Percentiles rank a stretch among this genome's conserved stretches.
phyloP scores from a whole-genome alignment of 148 eudicot genomes.

The Salicornia ramosissima region DNA sequence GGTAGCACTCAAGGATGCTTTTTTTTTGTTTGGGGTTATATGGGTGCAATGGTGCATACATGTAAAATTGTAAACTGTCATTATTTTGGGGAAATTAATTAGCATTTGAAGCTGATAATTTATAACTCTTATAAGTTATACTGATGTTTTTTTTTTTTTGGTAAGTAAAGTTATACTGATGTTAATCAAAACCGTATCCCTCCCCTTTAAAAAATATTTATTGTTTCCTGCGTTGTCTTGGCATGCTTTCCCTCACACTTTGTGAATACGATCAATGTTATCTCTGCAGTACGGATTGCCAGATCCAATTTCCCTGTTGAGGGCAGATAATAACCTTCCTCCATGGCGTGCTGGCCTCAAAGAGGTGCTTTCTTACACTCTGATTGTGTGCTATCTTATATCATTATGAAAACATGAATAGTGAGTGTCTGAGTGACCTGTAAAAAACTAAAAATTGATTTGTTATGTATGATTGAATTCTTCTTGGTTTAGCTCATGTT shows the following conservation, averaged over 20 bases:
- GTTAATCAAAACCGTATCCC: constrained; percentile 1
- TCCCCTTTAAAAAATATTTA: background rate
- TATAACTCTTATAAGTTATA: no score
- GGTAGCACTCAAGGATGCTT: no score
- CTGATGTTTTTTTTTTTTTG: no score
- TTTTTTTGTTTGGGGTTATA: no score
- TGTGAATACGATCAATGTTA: constrained; percentile 1
- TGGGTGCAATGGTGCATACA: background rate
- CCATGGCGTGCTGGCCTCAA: constrained; percentile 94
- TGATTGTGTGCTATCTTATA: background rate
- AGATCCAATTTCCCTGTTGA: constrained; percentile 66
- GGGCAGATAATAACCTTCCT: constrained; percentile 99
- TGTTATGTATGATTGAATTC: background rate
- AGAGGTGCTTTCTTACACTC: constrained; percentile 52
- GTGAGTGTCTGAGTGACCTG: background rate
- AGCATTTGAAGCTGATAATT: background rate
- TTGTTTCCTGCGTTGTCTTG: background rate
- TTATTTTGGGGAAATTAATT: background rate
- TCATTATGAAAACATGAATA: background rate
- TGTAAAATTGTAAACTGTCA: no score
- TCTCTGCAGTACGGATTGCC: constrained; percentile 83
- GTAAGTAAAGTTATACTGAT: no score
- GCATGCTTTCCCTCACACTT: background rate
- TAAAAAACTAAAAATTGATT: no score
- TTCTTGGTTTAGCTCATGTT: background rate